phyloP scores from a whole-genome alignment of 306 rosid species.

The Luffa acutangula region DNA sequence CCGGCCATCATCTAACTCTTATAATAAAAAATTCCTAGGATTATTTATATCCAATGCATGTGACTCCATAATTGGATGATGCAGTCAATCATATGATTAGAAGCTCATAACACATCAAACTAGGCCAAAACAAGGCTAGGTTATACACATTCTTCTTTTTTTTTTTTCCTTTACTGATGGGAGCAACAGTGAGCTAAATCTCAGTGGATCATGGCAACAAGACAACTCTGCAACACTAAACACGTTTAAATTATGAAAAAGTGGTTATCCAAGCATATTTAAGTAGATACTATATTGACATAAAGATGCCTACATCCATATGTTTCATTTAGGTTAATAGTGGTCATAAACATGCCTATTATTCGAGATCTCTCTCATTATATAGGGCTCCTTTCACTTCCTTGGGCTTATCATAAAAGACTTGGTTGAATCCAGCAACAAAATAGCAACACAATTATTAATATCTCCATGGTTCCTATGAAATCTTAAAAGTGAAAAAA shows the following conservation, averaged over 20 bases:
- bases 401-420: neutral
- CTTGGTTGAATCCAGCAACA: slow-evolving; percentile 3
- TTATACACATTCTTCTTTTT: neutral
- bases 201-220: neutral
- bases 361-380: neutral
- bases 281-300: neutral
- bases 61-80: neutral
- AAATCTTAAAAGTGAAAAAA: neutral
- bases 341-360: neutral
- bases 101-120: neutral
- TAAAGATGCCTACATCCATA: neutral
- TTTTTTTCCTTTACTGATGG: neutral
- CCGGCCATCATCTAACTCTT: neutral
- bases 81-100: neutral
- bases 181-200: neutral
- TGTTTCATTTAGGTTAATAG: neutral
- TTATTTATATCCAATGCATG: neutral
- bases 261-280: neutral
- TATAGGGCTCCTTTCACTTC: neutral
- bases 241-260: neutral
- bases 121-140: neutral
- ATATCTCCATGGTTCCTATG: neutral
- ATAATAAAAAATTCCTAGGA: neutral
- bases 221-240: neutral
- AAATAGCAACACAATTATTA: neutral